A percentile compares a stretch with the other conserved stretches of the same genome.
These are phyloP conservation scores for Pyrus pyrifolia DNA, from an alignment of 306 rosid species.

Conservation along the genomic window DNA sequence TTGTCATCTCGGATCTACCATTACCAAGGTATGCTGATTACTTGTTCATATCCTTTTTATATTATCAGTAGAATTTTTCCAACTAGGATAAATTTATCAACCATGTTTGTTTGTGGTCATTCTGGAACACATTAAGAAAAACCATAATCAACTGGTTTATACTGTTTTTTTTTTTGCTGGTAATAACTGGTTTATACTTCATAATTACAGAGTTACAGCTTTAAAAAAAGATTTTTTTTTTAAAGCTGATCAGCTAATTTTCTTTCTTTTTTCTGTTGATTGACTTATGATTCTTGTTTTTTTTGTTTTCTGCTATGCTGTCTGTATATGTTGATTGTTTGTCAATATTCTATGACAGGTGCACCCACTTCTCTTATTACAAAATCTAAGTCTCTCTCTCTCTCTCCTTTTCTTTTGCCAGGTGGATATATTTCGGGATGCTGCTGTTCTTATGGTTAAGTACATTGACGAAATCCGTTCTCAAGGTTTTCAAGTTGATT, in stretches of 20 bases:
- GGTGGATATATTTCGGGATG: slow-evolving; percentile 95
- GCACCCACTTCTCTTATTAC: background rate
- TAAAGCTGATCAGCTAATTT: too few relatives aligned
- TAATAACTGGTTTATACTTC: background rate
- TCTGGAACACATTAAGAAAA: background rate
- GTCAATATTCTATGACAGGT: background rate
- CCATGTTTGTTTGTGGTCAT: background rate
- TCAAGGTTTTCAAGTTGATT: slow-evolving; percentile 85
- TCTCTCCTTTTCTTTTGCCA: slow-evolving; percentile 17
- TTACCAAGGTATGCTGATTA: slow-evolving; percentile 60
- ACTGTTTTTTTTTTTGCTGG: too few relatives aligned
- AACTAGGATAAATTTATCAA: background rate
- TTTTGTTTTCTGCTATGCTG: background rate
- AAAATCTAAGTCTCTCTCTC: background rate
- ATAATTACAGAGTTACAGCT: background rate
- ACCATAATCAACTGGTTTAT: background rate
- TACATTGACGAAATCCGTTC: slow-evolving; percentile 79
- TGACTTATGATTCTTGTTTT: background rate
- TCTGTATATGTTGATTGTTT: background rate
- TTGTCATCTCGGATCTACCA: slow-evolving; percentile 97
- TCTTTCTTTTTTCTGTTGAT: background rate
- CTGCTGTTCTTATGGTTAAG: slow-evolving; percentile 81
- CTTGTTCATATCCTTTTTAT: background rate
- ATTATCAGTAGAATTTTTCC: background rate
- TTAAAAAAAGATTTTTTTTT: background rate